A percentile compares a stretch with the other conserved stretches of the same genome.
These are phyloP conservation scores for Primulina tabacum DNA, from an alignment of 257 asterid species.

Conservation along the genomic window DNA sequence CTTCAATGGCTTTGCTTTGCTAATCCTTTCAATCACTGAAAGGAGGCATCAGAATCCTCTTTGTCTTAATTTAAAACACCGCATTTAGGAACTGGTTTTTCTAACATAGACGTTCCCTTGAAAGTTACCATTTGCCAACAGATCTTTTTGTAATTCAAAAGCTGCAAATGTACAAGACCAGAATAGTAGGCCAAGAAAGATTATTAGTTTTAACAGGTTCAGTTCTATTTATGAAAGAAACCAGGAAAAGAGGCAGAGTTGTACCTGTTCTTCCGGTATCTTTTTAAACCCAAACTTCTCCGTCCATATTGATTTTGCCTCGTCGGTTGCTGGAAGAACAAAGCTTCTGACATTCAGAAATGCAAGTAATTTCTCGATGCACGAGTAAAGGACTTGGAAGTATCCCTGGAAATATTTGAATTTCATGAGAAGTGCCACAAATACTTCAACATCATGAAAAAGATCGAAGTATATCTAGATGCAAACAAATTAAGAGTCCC, in stretches of 20 bases:
- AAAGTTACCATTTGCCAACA: slow-evolving; percentile 95
- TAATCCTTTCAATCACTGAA: slow-evolving; percentile 24
- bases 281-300: slow-evolving; percentile 74
- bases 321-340: slow-evolving; percentile 91
- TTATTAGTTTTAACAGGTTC: too few species aligned
- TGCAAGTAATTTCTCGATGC: slow-evolving; percentile 58
- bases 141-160: slow-evolving; percentile 52
- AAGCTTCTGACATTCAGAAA: slow-evolving; percentile 59
- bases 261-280: slow-evolving; percentile 70
- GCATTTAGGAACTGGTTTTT: slow-evolving; percentile 67
- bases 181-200: not conserved
- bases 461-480: not conserved
- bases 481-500: not conserved
- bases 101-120: slow-evolving; percentile 83
- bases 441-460: slow-evolving; percentile 6
- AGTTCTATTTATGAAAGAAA: not conserved
- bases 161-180: slow-evolving; percentile 50
- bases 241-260: not conserved
- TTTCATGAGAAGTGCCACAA: slow-evolving; percentile 24
- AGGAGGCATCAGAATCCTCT: slow-evolving; percentile 29
- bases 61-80: slow-evolving; percentile 47
- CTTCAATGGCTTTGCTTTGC: slow-evolving; percentile 21
- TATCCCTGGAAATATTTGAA: slow-evolving; percentile 62
- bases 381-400: slow-evolving; percentile 65
- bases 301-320: slow-evolving; percentile 88